These are phyloP conservation scores for Aspergillus vadensis DNA, from an alignment of 2,329 filamentous ascomycete genomes.

Conservation along the genomic window DNA sequence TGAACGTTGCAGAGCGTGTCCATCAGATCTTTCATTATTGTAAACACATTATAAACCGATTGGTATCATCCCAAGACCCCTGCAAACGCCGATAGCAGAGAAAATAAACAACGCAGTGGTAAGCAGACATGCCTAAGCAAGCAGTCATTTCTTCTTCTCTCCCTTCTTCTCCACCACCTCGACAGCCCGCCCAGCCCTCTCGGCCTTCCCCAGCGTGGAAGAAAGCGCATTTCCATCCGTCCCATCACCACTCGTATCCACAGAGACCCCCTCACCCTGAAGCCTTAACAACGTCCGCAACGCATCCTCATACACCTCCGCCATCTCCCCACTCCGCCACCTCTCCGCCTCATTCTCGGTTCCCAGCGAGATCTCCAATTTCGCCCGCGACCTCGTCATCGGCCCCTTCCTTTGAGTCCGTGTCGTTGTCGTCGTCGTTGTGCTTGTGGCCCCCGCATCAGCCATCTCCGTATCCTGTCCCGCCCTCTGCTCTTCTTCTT, in stretches of 20 bases:
- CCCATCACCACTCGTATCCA: conserved; percentile 22
- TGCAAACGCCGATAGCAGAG: conserved; percentile 5
- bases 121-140: conserved; percentile 8
- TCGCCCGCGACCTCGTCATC: conserved; percentile 25
- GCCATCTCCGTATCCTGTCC: conserved; percentile 23
- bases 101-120: conserved; percentile 11
- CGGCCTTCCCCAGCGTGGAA: conserved; percentile 49
- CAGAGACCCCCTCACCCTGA: conserved; percentile 37
- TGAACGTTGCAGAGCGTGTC: neutral
- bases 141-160: conserved; percentile 37
- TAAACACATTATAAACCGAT: conserved; percentile 1
- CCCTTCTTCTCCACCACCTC: conserved; percentile 46
- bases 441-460: conserved; percentile 8
- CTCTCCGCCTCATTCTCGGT: conserved; percentile 38
- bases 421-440: no score
- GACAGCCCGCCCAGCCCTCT: conserved; percentile 47
- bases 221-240: conserved; percentile 43
- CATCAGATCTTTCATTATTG: neutral
- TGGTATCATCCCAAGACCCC: conserved; percentile 9
- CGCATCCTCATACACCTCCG: conserved; percentile 44
- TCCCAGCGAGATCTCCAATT: conserved; percentile 36
- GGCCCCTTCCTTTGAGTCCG: neutral
- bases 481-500: conserved; percentile 1
- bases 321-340: conserved; percentile 46
- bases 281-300: conserved; percentile 42